A percentile compares a stretch with the other conserved stretches of the same genome.
These are phyloP conservation scores for Leccinum arenicola DNA, from an alignment of 768 basidiomycete genomes.

Conservation along the genomic window DNA sequence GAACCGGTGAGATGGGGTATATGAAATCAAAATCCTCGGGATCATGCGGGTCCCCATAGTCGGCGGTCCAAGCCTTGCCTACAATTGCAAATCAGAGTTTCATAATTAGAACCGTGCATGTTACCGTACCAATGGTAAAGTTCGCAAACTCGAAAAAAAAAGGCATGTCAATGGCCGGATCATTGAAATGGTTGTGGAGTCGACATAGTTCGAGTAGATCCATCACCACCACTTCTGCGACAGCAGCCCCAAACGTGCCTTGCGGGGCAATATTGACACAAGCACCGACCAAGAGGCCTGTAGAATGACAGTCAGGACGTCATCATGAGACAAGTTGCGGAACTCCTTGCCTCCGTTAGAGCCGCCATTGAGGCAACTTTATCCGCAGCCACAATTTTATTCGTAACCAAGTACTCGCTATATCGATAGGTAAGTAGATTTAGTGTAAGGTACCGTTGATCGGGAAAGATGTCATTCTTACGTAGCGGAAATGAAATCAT, in stretches of 20 bases:
- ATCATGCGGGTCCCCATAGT: constrained; percentile 75
- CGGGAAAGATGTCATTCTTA: constrained; percentile 33
- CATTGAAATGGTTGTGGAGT: neutral
- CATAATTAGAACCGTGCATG: neutral
- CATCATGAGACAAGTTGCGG: neutral
- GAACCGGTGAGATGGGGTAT: constrained; percentile 73
- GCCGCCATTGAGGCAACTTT: constrained; percentile 75
- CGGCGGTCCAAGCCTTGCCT: constrained; percentile 76
- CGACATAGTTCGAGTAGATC: constrained; percentile 68
- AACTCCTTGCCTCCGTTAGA: constrained; percentile 69
- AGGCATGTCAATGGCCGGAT: neutral
- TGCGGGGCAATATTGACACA: constrained; percentile 78
- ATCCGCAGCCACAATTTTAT: constrained; percentile 63
- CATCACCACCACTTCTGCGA: constrained; percentile 80
- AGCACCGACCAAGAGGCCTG: constrained; percentile 81
- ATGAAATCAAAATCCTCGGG: constrained; percentile 85
- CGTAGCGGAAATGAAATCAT: constrained; percentile 84
- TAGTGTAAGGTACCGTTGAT: neutral
- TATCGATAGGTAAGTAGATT: constrained; percentile 1
- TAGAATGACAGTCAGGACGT: constrained; percentile 1
- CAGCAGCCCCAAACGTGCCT: constrained; percentile 70
- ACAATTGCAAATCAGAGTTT: constrained; percentile 8
- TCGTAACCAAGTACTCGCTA: constrained; percentile 70
- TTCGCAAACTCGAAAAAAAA: constrained; percentile 53
- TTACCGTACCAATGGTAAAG: constrained; percentile 64